These are phyloP conservation scores for sunflower (Helianthus annuus) DNA, from an alignment of 129 eudicot species.

Conservation along the genomic window DNA sequence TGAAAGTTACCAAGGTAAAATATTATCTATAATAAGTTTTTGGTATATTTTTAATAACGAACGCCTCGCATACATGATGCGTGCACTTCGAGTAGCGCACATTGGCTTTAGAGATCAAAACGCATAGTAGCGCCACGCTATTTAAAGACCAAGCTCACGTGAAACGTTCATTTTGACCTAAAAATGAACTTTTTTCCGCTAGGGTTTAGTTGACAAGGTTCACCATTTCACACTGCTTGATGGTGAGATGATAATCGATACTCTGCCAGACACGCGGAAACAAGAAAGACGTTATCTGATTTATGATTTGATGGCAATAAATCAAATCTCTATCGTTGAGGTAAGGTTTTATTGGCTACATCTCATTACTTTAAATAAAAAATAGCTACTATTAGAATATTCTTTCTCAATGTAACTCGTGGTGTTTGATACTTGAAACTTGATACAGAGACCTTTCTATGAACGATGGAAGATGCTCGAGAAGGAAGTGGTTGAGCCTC, in stretches of 20 bases:
- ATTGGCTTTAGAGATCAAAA: too few species aligned
- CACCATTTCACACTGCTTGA: constrained; percentile 97
- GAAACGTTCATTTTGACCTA: constrained; percentile 20
- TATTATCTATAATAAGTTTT: too few species aligned
- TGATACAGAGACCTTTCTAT: constrained; percentile 76
- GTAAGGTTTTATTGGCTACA: constrained; percentile 35
- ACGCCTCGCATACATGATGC: too few species aligned
- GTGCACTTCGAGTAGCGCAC: too few species aligned
- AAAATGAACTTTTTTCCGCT: constrained; percentile 20
- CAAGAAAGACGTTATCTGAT: constrained; percentile 97
- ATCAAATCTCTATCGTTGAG: constrained; percentile 68
- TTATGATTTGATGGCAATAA: constrained; percentile 94
- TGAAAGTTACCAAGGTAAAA: too few species aligned
- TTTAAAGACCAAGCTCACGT: neutral
- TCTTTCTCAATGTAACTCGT: too few species aligned
- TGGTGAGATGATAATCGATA: constrained; percentile 98
- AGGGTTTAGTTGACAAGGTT: constrained; percentile 63
- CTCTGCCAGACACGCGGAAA: constrained; percentile 77
- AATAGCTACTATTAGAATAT: too few species aligned
- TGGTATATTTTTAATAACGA: too few species aligned
- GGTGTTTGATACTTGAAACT: neutral
- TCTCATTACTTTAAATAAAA: too few species aligned
- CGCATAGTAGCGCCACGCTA: too few species aligned
- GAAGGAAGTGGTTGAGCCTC: constrained; percentile 91
- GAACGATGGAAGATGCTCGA: constrained; percentile 99